Conservation (phyloP, 768 basidiomycete species). For the Boletus sp. region DNA sequence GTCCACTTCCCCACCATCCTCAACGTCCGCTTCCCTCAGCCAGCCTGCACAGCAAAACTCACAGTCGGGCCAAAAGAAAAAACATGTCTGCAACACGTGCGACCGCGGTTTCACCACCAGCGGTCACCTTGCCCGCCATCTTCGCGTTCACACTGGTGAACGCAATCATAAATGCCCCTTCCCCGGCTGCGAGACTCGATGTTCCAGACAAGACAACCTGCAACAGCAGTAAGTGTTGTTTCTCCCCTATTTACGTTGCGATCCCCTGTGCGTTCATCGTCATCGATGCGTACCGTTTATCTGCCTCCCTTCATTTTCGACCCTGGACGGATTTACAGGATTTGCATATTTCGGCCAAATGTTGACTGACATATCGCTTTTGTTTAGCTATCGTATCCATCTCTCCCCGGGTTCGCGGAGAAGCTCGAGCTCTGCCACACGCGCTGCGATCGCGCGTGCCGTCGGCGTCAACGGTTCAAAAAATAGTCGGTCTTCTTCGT, state of each 20-base stretch:
- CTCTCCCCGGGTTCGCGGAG: constrained; percentile 77
- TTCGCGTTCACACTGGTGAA: constrained; percentile 90
- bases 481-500: constrained; percentile 25
- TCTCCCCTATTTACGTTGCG: background rate
- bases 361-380: constrained; percentile 12
- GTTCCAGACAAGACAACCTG: constrained; percentile 88
- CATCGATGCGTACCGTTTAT: background rate
- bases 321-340: constrained; percentile 14
- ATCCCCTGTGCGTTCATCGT: constrained; percentile 1
- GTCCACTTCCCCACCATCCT: constrained; percentile 14
- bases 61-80: constrained; percentile 25
- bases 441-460: constrained; percentile 54
- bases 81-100: constrained; percentile 70
- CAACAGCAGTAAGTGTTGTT: constrained; percentile 35
- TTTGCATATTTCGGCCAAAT: background rate
- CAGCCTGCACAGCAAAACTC: background rate
- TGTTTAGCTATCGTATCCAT: constrained; percentile 71
- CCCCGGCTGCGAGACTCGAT: constrained; percentile 91
- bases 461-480: constrained; percentile 28
- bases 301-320: constrained; percentile 8
- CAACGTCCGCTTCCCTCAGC: background rate
- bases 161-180: constrained; percentile 92
- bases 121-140: constrained; percentile 85
- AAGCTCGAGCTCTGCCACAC: constrained; percentile 52
- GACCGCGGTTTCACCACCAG: constrained; percentile 82